Evolutionary conservation across 176 grass and related monocot species (phyloP).

Genomic region (Aegilops longissima): DNA sequence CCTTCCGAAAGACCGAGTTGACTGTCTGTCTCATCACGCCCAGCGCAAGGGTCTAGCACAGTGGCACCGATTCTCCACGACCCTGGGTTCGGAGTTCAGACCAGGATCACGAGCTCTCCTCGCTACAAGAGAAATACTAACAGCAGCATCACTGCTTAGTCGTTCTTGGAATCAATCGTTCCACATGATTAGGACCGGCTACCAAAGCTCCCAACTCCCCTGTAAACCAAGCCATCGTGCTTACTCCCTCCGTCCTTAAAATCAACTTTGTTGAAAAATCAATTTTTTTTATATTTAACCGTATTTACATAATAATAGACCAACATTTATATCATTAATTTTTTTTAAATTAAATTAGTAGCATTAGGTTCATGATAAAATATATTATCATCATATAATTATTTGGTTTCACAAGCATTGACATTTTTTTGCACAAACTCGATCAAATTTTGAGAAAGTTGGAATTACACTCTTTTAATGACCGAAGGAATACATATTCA

Average conservation of each 20-base stretch:
- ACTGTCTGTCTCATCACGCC: constrained; percentile 7
- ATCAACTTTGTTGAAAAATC: too few relatives aligned
- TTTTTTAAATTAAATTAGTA: too few relatives aligned
- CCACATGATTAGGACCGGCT: constrained; percentile 28
- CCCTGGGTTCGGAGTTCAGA: background rate
- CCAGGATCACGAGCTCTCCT: background rate
- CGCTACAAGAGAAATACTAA: background rate
- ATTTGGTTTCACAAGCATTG: too few relatives aligned
- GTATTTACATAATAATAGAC: too few relatives aligned
- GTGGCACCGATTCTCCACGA: background rate
- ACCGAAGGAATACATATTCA: background rate
- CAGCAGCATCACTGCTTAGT: background rate
- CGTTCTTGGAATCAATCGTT: background rate
- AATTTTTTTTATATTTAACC: too few relatives aligned
- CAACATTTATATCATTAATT: too few relatives aligned
- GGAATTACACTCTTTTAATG: too few relatives aligned
- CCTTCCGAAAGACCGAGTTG: constrained; percentile 26
- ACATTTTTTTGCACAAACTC: too few relatives aligned
- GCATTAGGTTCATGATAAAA: too few relatives aligned
- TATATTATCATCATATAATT: too few relatives aligned
- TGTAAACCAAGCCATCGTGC: background rate
- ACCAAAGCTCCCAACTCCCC: background rate
- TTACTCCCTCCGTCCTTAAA: too few relatives aligned
- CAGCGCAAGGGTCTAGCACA: background rate
- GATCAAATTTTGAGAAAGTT: too few relatives aligned